Evolutionary conservation across 2,329 filamentous ascomycete species (phyloP).

Genomic region (Pseudophaeomoniella oleicola): DNA sequence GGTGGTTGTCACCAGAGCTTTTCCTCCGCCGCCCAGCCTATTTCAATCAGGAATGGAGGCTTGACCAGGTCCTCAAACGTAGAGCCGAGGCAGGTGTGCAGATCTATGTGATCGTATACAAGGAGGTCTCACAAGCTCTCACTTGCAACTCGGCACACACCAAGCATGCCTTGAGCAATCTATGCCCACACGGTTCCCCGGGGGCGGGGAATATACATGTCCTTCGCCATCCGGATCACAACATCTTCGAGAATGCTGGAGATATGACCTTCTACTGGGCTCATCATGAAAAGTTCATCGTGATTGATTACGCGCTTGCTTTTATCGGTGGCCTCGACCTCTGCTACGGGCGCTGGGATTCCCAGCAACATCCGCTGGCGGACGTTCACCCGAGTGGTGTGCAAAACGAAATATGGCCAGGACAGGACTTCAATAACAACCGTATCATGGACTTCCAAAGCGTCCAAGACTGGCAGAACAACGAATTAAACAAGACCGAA

Average conservation of each 20-base stretch:
- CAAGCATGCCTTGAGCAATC: slow-evolving; percentile 64
- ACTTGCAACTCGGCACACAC: slow-evolving; percentile 91
- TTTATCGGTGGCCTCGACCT: slow-evolving; percentile 92
- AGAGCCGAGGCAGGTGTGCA: slow-evolving; percentile 86
- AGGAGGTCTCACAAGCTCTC: slow-evolving; percentile 65
- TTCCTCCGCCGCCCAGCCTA: slow-evolving; percentile 76
- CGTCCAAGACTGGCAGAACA: slow-evolving; percentile 82
- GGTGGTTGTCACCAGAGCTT: slow-evolving; percentile 67
- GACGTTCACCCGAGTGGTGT: slow-evolving; percentile 80
- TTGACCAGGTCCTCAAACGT: slow-evolving; percentile 77
- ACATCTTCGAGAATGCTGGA: slow-evolving; percentile 79
- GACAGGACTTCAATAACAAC: slow-evolving; percentile 97
- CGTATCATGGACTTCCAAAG: slow-evolving; percentile 89
- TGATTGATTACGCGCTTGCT: slow-evolving; percentile 79
- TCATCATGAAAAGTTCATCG: slow-evolving; percentile 94
- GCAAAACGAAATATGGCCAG: slow-evolving; percentile 74
- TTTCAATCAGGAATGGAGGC: slow-evolving; percentile 67
- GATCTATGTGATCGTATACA: slow-evolving; percentile 87
- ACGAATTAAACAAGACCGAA: slow-evolving; percentile 80
- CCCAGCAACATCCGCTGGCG: slow-evolving; percentile 66
- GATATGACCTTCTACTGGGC: slow-evolving; percentile 98
- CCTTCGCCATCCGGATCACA: slow-evolving; percentile 89
- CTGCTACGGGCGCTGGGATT: slow-evolving; percentile 92
- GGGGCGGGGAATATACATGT: slow-evolving; percentile 80
- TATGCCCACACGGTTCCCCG: slow-evolving; percentile 68